Evolutionary conservation across 2,329 filamentous ascomycete species (phyloP), one percentile per base, ranked within the genome.

Genomic region (Bipolaris victoriae): DNA sequence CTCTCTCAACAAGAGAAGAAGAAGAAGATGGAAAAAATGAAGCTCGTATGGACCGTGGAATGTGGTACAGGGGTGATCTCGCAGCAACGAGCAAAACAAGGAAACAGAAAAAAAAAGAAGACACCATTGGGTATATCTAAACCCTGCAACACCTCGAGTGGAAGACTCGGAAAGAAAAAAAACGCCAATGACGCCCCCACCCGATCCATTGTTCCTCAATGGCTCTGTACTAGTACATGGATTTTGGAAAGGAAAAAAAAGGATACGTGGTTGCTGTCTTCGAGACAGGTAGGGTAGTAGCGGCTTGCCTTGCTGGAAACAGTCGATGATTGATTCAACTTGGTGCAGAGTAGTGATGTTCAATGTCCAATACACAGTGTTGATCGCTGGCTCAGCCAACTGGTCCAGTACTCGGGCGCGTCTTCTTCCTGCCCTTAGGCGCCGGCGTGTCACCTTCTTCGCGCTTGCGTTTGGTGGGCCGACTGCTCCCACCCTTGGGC

Each of bases 401-500:
- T 33, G 26, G 59, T 2, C 56, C 63, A 13, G 65, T 61, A 49
- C 74, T 76, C 9, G 64, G 60, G 18, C 72, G 65, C 33, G 64
- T 72, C 63, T 76, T 76, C 68, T 75, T 76, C 40, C 70, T 66
- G 7, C 66, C 67, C 47, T 72, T 76, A 1, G 39, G 40, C 7
- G 31, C 63, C 10, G 62, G 61, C 7, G 62, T 57, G 16, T 77
- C 76, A 1, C 69, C 76, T 6, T 73, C 75, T 29, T 78, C 76
- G 33, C 79, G 71, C 73, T 82, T 82, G 61, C 77, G 71, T 67
- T 79, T 80, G 9, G 68, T 62, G 7, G 72, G 69, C 33, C 77
- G 71, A 54, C 74, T 76, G 58, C 77, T 79, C 2, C 80, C 80
- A 3, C 81, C 80, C 62, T 83, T 83, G 18, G 80, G 79, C 35